Percentiles rank a stretch among this genome's conserved stretches.
Evolutionary conservation across 2,329 filamentous ascomycete genomes (phyloP).

Genomic region (Cytospora schulzeri): DNA sequence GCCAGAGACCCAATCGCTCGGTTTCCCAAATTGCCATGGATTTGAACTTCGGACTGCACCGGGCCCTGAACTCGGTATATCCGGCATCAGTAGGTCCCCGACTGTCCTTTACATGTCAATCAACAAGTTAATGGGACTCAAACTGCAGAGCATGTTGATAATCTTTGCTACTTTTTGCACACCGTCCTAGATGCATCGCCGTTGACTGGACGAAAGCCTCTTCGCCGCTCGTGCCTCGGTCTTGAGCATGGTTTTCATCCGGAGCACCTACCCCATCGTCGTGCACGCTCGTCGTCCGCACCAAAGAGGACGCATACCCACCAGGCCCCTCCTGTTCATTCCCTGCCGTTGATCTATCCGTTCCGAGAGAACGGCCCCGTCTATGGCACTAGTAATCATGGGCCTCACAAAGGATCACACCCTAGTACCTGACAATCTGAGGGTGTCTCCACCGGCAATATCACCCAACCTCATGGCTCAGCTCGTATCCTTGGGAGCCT

Average conservation of each 20-base stretch:
- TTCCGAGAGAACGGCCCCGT: not conserved
- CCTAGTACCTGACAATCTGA: slow-evolving; percentile 16
- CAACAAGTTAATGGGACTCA: not conserved
- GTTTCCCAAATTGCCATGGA: not conserved
- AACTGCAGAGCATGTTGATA: not conserved
- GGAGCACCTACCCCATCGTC: not conserved
- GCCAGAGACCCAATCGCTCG: not conserved
- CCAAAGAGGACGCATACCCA: not conserved
- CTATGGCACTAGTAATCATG: slow-evolving; percentile 3
- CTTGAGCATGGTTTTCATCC: not conserved
- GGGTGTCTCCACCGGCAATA: slow-evolving; percentile 19
- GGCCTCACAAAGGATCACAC: slow-evolving; percentile 2
- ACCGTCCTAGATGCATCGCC: not conserved
- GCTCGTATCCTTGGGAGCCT: not conserved
- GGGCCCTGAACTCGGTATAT: not conserved
- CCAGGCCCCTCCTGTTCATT: not conserved
- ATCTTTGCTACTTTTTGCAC: not conserved
- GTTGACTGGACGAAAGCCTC: not conserved
- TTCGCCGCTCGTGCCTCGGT: not conserved
- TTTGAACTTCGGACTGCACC: not conserved
- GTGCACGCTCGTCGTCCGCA: not conserved
- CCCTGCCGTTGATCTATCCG: not conserved
- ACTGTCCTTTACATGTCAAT: not conserved
- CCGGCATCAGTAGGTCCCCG: not conserved
- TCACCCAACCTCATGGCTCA: slow-evolving; percentile 26